Percentiles rank a stretch among this genome's conserved stretches.
Evolutionary conservation across 257 asterid genomes (phyloP).

Genomic region (Solanum gracilifrons): DNA sequence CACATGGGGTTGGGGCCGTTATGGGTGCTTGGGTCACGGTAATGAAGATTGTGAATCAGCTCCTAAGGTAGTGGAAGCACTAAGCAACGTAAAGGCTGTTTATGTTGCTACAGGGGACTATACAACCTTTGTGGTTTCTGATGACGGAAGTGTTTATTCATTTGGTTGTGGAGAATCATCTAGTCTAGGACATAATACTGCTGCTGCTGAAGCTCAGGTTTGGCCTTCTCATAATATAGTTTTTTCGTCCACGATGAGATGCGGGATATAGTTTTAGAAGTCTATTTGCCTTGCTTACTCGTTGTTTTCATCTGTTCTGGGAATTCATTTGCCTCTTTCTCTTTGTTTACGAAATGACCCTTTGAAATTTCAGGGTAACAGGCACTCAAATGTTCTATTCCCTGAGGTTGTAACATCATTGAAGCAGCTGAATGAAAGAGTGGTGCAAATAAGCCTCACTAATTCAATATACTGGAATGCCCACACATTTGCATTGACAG

Average conservation of each 20-base stretch:
- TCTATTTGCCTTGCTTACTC: background rate
- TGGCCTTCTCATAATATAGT: background rate
- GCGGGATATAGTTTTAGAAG: background rate
- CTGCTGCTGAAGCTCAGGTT: slow-evolving; percentile 69
- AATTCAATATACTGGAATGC: slow-evolving; percentile 95
- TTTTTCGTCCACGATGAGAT: background rate
- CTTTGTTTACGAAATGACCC: background rate
- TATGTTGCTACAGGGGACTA: slow-evolving; percentile 94
- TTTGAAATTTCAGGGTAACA: slow-evolving; percentile 38
- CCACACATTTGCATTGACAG: slow-evolving; percentile 92
- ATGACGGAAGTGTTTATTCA: slow-evolving; percentile 76
- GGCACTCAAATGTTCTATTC: slow-evolving; percentile 55
- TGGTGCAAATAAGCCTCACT: slow-evolving; percentile 91
- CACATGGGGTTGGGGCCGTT: slow-evolving; percentile 99
- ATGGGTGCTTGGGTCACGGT: slow-evolving; percentile 98
- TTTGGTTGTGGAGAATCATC: slow-evolving; percentile 97
- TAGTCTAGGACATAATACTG: slow-evolving; percentile 82
- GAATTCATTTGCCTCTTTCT: background rate
- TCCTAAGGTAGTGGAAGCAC: slow-evolving; percentile 89
- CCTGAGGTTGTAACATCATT: slow-evolving; percentile 76
- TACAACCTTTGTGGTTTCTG: slow-evolving; percentile 88
- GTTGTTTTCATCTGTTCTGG: background rate
- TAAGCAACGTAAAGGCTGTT: slow-evolving; percentile 66
- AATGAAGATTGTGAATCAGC: slow-evolving; percentile 84
- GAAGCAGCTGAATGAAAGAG: slow-evolving; percentile 68